Conservation (phyloP, 2,329 filamentous ascomycete genomes). For the Fusarium vanettenii region DNA sequence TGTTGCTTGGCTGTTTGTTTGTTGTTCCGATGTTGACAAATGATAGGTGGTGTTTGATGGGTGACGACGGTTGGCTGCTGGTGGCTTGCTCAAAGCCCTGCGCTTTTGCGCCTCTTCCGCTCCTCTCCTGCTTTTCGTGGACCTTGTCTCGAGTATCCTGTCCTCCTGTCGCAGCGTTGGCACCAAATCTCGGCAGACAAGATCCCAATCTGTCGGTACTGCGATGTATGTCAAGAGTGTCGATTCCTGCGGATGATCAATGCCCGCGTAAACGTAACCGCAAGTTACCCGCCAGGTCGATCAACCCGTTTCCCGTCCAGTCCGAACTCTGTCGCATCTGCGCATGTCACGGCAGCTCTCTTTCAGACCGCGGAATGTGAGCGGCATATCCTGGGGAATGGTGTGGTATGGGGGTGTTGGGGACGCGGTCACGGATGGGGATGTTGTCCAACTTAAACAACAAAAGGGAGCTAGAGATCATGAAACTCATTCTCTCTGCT, state of each 20-base stretch:
- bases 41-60: not conserved
- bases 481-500: constrained; percentile 7
- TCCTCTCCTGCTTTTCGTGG: not conserved
- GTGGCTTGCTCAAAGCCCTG: not conserved
- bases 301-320: not conserved
- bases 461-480: constrained; percentile 10
- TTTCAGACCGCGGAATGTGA: constrained; percentile 2
- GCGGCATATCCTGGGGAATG: constrained; percentile 5
- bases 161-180: not conserved
- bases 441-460: constrained; percentile 39
- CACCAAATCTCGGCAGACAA: not conserved
- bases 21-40: not conserved
- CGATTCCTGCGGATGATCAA: not conserved
- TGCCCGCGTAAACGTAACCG: not conserved
- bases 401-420: constrained; percentile 14
- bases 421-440: constrained; percentile 14
- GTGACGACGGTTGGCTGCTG: not conserved
- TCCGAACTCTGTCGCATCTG: not conserved
- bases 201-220: not conserved
- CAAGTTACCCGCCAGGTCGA: not conserved
- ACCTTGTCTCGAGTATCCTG: not conserved
- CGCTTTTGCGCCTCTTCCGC: not conserved
- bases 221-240: not conserved
- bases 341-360: not conserved
- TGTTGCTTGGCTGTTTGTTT: not conserved